A percentile compares a stretch with the other conserved stretches of the same genome.
Evolutionary conservation across 495 filamentous ascomycete genomes (phyloP).

Genomic region (Penicillium malachiteum): DNA sequence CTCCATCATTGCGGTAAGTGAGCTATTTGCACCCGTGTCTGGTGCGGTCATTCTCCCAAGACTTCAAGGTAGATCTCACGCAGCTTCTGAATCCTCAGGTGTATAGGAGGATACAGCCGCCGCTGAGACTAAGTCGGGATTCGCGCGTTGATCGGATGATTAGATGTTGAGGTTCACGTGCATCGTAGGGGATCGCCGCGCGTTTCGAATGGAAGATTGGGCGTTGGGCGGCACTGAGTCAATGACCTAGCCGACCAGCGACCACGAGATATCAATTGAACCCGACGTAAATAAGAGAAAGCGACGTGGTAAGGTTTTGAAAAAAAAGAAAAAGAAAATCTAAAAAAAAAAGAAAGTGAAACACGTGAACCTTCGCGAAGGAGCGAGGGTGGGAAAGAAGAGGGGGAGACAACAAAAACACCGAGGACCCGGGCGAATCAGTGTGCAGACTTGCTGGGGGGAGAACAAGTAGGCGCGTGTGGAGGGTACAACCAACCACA

Average conservation of each 20-base stretch:
- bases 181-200: constrained; percentile 30
- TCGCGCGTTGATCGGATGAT: constrained; percentile 19
- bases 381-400: constrained; percentile 11
- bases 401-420: constrained; percentile 18
- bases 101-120: constrained; percentile 28
- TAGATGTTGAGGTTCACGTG: constrained; percentile 23
- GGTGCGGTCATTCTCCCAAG: constrained; percentile 20
- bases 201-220: neutral
- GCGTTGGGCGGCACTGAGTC: constrained; percentile 9
- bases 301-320: constrained; percentile 5
- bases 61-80: constrained; percentile 10
- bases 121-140: constrained; percentile 19
- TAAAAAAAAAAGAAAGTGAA: constrained; percentile 1
- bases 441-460: constrained; percentile 13
- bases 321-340: constrained; percentile 3
- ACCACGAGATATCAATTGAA: constrained; percentile 20
- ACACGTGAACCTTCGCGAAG: constrained; percentile 15
- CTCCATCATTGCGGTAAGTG: constrained; percentile 42
- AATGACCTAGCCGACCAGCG: constrained; percentile 38
- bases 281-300: constrained; percentile 2
- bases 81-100: constrained; percentile 27
- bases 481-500: constrained; percentile 23
- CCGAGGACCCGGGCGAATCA: constrained; percentile 21
- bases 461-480: constrained; percentile 19
- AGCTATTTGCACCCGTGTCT: constrained; percentile 16